Evolutionary conservation across 208 protist species (phyloP).

Genomic region (Leishmania tropica): DNA sequence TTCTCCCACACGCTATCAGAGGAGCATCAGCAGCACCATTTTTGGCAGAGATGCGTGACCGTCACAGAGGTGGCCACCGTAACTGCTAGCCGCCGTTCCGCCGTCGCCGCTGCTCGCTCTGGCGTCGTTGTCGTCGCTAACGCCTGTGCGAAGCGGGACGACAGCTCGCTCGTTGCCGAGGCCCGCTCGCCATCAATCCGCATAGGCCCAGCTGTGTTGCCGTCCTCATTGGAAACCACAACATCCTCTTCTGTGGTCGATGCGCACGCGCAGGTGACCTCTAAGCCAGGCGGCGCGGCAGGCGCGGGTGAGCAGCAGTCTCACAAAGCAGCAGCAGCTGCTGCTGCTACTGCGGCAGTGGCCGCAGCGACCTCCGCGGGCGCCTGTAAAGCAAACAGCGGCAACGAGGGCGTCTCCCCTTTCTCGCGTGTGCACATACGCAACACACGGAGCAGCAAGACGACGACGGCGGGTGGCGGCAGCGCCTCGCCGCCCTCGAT

Average conservation of each 20-base stretch:
- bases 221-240: background rate
- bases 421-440: constrained; percentile 6
- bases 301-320: background rate
- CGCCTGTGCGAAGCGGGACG: background rate
- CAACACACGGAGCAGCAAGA: constrained; percentile 5
- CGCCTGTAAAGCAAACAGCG: background rate
- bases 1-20: background rate
- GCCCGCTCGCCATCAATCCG: constrained; percentile 2
- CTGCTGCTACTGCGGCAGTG: background rate
- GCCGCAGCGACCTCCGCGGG: background rate
- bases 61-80: background rate
- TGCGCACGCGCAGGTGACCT: background rate
- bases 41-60: constrained; percentile 3
- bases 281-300: background rate
- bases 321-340: background rate
- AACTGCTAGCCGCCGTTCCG: background rate
- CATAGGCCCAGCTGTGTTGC: background rate
- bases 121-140: background rate
- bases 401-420: background rate
- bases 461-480: background rate
- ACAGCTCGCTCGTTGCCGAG: background rate
- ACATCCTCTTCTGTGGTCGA: background rate
- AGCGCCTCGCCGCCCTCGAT: background rate
- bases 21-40: background rate
- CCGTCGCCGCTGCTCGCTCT: background rate